Conservation (phyloP, 2,329 filamentous ascomycete species). For the Juglanconis juglandina region DNA sequence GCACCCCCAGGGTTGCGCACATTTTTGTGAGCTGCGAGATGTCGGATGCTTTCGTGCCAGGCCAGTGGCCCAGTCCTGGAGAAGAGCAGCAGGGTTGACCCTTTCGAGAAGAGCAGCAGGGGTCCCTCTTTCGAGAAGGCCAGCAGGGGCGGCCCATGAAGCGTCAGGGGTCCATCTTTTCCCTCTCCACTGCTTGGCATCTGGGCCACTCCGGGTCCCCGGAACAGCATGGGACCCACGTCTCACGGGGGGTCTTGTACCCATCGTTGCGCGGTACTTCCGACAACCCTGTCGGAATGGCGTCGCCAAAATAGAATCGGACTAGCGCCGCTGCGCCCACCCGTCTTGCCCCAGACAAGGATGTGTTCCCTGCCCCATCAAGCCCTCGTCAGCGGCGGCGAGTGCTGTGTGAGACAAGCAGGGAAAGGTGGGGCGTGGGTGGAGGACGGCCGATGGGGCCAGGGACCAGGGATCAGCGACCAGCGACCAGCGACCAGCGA, state of each 20-base stretch:
- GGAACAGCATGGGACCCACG: conserved; percentile 18
- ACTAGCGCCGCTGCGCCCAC: conserved; percentile 34
- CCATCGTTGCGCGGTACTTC: conserved; percentile 21
- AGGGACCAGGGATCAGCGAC: no score
- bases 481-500: no score
- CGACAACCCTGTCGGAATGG: conserved; percentile 14
- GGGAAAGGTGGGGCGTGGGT: conserved; percentile 30
- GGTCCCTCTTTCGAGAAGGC: neutral
- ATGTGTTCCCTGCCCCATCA: conserved; percentile 28
- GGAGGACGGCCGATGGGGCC: conserved; percentile 19
- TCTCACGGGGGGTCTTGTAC: conserved; percentile 18
- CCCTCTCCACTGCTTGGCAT: conserved; percentile 12
- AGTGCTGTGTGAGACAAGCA: conserved; percentile 50
- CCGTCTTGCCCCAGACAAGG: conserved; percentile 40
- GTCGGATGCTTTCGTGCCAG: conserved; percentile 14
- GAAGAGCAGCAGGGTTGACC: conserved; percentile 4
- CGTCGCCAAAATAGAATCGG: conserved; percentile 36
- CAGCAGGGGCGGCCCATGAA: neutral
- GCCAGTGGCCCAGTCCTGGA: neutral
- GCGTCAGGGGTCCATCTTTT: conserved; percentile 3
- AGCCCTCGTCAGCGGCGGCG: conserved; percentile 36
- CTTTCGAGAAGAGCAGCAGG: conserved; percentile 6
- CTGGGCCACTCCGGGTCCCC: conserved; percentile 18
- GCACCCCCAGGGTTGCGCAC: conserved; percentile 7
- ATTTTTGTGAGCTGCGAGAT: conserved; percentile 17